Evolutionary conservation across 164 flowering plant species (phyloP).

Genomic region (Brasenia schreberi): DNA sequence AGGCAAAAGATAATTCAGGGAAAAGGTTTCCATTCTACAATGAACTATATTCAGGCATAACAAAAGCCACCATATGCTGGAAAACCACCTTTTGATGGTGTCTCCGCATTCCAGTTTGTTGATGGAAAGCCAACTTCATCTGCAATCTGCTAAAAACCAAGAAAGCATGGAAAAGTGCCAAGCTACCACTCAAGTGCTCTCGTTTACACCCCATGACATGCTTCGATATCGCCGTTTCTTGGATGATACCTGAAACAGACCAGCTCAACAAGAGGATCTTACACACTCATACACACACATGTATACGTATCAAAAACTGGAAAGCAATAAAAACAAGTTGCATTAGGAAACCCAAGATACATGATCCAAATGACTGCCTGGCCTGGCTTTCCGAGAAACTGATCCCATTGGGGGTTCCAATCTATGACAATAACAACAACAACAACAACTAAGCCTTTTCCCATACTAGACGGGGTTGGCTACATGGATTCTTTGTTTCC

Average conservation of each 20-base stretch:
- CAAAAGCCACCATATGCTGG: background rate
- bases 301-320: no score
- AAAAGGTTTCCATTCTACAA: background rate
- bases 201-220: slow-evolving; percentile 18
- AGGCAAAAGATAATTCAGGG: background rate
- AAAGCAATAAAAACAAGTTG: no score
- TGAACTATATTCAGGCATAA: background rate
- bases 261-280: background rate
- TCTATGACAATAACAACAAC: no score
- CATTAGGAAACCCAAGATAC: no score
- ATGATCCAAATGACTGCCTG: no score
- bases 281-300: no score
- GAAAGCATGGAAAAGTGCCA: background rate
- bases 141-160: background rate
- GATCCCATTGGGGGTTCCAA: no score
- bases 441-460: no score
- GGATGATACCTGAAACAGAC: slow-evolving; percentile 4
- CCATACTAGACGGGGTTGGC: no score
- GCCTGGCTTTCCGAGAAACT: no score
- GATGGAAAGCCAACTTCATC: background rate
- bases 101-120: background rate
- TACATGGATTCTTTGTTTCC: no score
- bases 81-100: no score
- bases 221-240: slow-evolving; percentile 37
- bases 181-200: slow-evolving; percentile 20